Conservation (phyloP, 2,329 filamentous ascomycete genomes). For the Botrytis hyacinthi region DNA sequence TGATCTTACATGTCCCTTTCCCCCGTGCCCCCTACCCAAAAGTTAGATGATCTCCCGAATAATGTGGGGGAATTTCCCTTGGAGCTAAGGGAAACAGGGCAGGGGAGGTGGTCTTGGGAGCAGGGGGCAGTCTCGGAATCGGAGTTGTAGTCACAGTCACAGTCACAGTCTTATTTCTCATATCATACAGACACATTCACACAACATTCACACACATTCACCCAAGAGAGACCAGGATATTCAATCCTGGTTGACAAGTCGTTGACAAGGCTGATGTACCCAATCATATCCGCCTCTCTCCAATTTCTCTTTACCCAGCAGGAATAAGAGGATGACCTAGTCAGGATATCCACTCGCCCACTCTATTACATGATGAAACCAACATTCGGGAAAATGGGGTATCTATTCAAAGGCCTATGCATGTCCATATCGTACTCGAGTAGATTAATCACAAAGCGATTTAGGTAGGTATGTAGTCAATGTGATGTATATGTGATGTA, state of each 20-base stretch:
- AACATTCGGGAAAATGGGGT: not conserved
- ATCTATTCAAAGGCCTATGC: too few species aligned
- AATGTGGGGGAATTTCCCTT: constrained; percentile 13
- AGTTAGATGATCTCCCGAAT: constrained; percentile 13
- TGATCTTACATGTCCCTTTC: too few species aligned
- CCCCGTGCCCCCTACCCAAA: not conserved
- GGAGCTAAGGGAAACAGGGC: not conserved
- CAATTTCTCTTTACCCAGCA: not conserved
- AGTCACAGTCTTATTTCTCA: too few species aligned
- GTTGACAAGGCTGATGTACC: constrained; percentile 9
- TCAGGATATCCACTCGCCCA: not conserved
- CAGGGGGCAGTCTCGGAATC: too few species aligned
- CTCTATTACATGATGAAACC: not conserved
- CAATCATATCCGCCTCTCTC: not conserved
- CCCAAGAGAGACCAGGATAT: not conserved
- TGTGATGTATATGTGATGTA: too few species aligned
- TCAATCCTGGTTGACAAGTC: not conserved
- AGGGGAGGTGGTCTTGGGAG: not conserved
- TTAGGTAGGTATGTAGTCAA: too few species aligned
- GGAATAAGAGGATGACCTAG: not conserved
- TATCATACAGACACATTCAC: not conserved
- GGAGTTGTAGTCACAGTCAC: too few species aligned
- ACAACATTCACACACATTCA: not conserved
- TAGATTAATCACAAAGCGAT: too few species aligned
- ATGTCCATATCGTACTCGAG: too few species aligned